phyloP scores from a whole-genome alignment of 1,284 basidiomycete species.

The Porodaedalea pini region DNA sequence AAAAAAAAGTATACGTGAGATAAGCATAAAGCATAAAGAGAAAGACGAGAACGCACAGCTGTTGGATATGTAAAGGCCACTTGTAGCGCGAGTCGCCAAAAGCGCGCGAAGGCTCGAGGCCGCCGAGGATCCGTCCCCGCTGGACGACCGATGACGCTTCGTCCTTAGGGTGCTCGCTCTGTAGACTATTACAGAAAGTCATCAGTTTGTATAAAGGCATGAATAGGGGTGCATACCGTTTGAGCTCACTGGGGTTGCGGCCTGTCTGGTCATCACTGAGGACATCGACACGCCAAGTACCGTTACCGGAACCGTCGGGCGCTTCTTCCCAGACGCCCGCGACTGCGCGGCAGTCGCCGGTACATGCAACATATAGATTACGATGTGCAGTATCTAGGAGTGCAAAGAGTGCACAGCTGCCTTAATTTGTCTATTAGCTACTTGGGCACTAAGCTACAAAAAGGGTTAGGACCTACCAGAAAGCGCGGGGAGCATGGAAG shows the following conservation, averaged over 20 bases:
- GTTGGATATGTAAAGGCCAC: conserved; percentile 71
- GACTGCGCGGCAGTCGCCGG: conserved; percentile 94
- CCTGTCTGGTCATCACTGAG: conserved; percentile 96
- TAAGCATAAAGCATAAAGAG: not conserved
- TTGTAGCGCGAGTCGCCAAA: conserved; percentile 97
- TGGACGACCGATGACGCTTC: conserved; percentile 82
- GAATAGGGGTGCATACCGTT: conserved; percentile 44
- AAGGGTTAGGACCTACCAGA: conserved; percentile 46
- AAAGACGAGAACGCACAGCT: conserved; percentile 43
- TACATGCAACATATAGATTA: conserved; percentile 85
- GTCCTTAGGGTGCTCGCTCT: conserved; percentile 81
- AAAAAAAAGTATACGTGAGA: not conserved
- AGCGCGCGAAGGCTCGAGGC: conserved; percentile 91
- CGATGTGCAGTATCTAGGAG: conserved; percentile 79
- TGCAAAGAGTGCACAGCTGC: conserved; percentile 86
- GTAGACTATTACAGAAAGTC: conserved; percentile 53
- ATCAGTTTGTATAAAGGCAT: not conserved
- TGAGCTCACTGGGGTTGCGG: conserved; percentile 79
- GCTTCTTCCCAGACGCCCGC: conserved; percentile 85
- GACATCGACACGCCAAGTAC: conserved; percentile 85
- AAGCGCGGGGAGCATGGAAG: conserved; percentile 76
- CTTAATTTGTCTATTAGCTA: conserved; percentile 34
- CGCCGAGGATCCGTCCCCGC: conserved; percentile 86
- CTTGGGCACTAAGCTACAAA: not conserved
- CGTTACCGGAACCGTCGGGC: conserved; percentile 44